Base-by-base conservation (phyloP, 2,329 filamentous ascomycete species). In the Decorospora gaudefroyi region DNA sequence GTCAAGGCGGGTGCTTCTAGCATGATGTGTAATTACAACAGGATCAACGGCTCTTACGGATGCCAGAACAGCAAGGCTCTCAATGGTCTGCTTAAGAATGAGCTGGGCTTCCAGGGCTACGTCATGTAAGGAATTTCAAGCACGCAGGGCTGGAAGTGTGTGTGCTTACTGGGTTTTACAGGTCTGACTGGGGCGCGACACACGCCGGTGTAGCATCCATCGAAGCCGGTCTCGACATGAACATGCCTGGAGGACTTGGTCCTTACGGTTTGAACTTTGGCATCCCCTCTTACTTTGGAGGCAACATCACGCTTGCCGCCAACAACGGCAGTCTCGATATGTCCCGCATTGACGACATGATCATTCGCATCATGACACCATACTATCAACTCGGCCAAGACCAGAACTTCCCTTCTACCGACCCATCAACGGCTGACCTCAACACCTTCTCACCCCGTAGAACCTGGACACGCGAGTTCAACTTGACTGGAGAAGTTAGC, bases 1-100 rank as follows among this genome's bases (percentile, higher is more conserved):
- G 69, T 86, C 10, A 74, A 70, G 22, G 81, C 81, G 4, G 80
- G 81, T 4, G 77, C 76, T 2, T 79, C 74, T 0, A 79, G 77
- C 0, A 70, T 86, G 41, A 87, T 87, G 84, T 86, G 84, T 57
- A 69, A 68, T 0, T 74, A 75, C 50, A 65, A 75, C 31, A 50
- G 63, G 7, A 49, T 70, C 33, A 70, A 72, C 45, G 62, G 62
- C 16, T 62, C 62, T 3, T 67, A 71, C 34, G 63, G 52, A 21
- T 71, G 68, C 53, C 59, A 71, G 53, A 71, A 70, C 51, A 59
- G 51, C n/a, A 60, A 76, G 53, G 50, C 72, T 5, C 67, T 76
- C 22, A 80, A 80, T 44, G 75, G 75, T 28, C 61, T 79, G 15
- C 68, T 81, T 18, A 80, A 79, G 55, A 69, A 67, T 7, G 76